Evolutionary conservation across 805 yeast genomes (phyloP), one percentile per base, ranked within the genome.

Genomic region (Yamadazyma paraphyllophila): DNA sequence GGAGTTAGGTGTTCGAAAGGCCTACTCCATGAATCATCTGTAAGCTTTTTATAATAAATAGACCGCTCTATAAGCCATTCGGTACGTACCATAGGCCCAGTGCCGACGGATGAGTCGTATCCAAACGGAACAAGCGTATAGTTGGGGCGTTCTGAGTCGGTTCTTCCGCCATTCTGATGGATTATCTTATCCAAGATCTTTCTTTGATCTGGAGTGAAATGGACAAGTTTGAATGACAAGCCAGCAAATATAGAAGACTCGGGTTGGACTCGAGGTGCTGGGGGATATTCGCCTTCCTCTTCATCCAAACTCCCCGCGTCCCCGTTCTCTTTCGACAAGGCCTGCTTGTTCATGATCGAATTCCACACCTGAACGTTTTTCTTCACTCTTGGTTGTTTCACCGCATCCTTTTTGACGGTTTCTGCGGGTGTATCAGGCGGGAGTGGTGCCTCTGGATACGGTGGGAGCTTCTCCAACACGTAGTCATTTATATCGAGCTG

Each of bases 51-150:
- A 53, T 81, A 81, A 62, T 76, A 83, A 16, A 88, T 68, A 17
- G 86, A 78, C 47, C 96, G 67, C 62, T 88, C 96, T 10, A 89
- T 65, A 52, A 83, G 83, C 86, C 92, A 88, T 61, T 89, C 96
- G 0, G 96, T 88, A 2, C 81, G 77, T 0, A 82, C 50, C 13
- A 4, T 31, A 13, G 10, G 13, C 20, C 38, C 38, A 2, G 32
- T 16, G 9, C 12, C 13, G 6, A 17, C 34, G 17, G 13, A 36
- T 2, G 44, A 36, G n/a, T 33, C 8, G 7, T 30, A 8, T 16
- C 51, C 53, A 44, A 51, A 48, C n/a, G 54, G 54, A 7, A 48
- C 41, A 12, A 51, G 41, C n/a, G 16, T 36, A 34, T 45, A 51
- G 24, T 20, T 33, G 10, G 44, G 32, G 5, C 11, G n/a, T 11